phyloP scores from a whole-genome alignment of 352 stramenopile species.

The Phytophthora megakarya region DNA sequence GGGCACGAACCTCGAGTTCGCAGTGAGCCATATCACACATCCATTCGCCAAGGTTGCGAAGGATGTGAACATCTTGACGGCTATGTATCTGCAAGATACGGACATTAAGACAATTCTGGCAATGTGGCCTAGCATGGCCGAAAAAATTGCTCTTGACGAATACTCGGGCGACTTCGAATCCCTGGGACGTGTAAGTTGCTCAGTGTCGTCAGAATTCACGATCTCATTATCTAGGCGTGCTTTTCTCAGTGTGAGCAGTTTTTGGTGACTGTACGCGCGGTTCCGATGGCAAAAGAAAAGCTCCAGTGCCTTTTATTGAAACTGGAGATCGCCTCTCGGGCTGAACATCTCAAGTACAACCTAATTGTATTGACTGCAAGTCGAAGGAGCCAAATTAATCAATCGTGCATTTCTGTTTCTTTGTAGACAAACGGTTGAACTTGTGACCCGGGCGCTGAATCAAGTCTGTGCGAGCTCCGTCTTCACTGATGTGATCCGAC shows the following conservation, averaged over 20 bases:
- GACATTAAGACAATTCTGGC: slow-evolving; percentile 37
- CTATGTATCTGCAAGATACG: slow-evolving; percentile 31
- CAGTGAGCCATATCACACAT: slow-evolving; percentile 19
- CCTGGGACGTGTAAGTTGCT: slow-evolving; percentile 28
- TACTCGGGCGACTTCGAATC: slow-evolving; percentile 24
- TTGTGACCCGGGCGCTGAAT: slow-evolving; percentile 38
- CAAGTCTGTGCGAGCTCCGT: slow-evolving; percentile 32
- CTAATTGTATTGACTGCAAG: not conserved
- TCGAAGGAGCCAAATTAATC: not conserved
- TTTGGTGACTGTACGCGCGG: slow-evolving; percentile 26
- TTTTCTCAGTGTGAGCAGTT: slow-evolving; percentile 36
- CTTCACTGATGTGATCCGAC: slow-evolving; percentile 21
- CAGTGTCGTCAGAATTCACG: not conserved
- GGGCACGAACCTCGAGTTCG: slow-evolving; percentile 30
- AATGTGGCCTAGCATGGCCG: slow-evolving; percentile 38
- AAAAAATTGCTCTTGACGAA: slow-evolving; percentile 28
- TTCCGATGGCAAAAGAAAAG: slow-evolving; percentile 35
- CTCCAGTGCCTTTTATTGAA: slow-evolving; percentile 37
- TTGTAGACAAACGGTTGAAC: slow-evolving; percentile 26
- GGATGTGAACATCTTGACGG: slow-evolving; percentile 35
- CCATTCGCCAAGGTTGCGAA: slow-evolving; percentile 26
- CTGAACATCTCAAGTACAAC: slow-evolving; percentile 33
- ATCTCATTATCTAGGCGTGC: not conserved
- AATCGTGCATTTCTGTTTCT: not conserved
- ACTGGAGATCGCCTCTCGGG: slow-evolving; percentile 26